Base-by-base conservation (phyloP, 768 basidiomycete species). In the Lentinula sp. region DNA sequence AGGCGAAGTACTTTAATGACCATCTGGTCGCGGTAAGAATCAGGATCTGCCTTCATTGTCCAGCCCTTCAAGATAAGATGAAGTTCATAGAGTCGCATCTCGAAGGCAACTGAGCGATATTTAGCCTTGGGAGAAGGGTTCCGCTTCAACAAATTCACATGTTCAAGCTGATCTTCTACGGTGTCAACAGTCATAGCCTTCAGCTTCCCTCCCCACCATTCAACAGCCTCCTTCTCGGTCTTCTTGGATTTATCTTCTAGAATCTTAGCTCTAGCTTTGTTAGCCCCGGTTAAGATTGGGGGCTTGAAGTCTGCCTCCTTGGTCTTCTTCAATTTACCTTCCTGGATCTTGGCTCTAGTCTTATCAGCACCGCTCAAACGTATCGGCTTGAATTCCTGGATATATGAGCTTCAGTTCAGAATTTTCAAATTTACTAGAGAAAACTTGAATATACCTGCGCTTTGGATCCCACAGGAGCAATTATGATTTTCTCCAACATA, bases 201-300 rank as follows among this genome's bases (percentile, higher is more conserved):
- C 18, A 88, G 74, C 42, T 82, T 78, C 32, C 75, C 75, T 23
- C 72, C 68, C 79, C 86, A 83, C 86, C 88, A 90, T 8, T 65
- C 59, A 37, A 70, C 68, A 7, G 80, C 78, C 9, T 74, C 73
- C 2, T 72, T 69, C 28, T 76, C 70, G 37, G 73, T 73, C 42
- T 75, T 75, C 20, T 74, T 68, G n/a, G 73, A 67, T 62, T 82
- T 85, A 63, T 81, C 73, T 0, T 73, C 74, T 16, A 73, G 53
- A 58, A 84, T 82, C 62, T 81, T 71, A 73, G 75, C 1, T 79
- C 77, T 45, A 82, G 74, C 51, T 67, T 71, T 35, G n/a, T 51
- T 16, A 6, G 28, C 50, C 12, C 50, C 50, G 35, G 50, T 82
- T 76, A 4, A 72, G 73, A 52, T 57, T 9, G 15, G 28, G 32